phyloP scores from a whole-genome alignment of 768 basidiomycete species.

The Mrakia frigida region DNA sequence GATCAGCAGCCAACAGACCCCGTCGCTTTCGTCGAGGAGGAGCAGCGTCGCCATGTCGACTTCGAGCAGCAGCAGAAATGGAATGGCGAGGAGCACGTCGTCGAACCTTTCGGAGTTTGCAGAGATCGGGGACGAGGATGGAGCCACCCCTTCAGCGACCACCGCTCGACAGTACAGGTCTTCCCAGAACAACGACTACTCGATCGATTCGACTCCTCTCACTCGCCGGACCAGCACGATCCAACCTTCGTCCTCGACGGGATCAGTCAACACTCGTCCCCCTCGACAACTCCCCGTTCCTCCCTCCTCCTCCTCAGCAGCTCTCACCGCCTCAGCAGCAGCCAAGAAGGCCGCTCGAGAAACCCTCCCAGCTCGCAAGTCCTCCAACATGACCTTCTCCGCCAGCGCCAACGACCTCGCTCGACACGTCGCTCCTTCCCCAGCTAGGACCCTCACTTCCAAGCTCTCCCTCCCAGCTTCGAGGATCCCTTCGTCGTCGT shows the following conservation, averaged over 20 bases:
- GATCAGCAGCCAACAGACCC: conserved; percentile 20
- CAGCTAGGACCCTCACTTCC: conserved; percentile 37
- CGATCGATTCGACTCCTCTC: conserved; percentile 7
- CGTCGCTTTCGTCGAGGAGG: conserved; percentile 35
- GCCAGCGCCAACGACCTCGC: conserved; percentile 16
- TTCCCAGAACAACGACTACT: conserved; percentile 12
- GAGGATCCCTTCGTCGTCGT: conserved; percentile 37
- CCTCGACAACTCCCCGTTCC: conserved; percentile 34
- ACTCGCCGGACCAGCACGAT: conserved; percentile 16
- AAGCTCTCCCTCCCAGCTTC: conserved; percentile 37
- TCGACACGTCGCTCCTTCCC: conserved; percentile 5
- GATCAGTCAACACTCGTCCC: conserved; percentile 21
- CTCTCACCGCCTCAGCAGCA: conserved; percentile 37
- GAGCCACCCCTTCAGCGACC: background rate
- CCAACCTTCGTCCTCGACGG: conserved; percentile 20
- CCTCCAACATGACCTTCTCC: background rate
- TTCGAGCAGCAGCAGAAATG: conserved; percentile 34
- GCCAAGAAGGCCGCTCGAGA: conserved; percentile 39
- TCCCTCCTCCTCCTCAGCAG: conserved; percentile 35
- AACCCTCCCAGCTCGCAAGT: conserved; percentile 27
- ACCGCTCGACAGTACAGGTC: background rate
- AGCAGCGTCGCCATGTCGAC: conserved; percentile 36
- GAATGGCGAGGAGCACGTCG: conserved; percentile 8
- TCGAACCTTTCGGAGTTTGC: conserved; percentile 31
- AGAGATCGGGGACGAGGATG: conserved; percentile 5